Evolutionary conservation across 176 grass and related monocot species (phyloP).

Genomic region (Areca catechu): DNA sequence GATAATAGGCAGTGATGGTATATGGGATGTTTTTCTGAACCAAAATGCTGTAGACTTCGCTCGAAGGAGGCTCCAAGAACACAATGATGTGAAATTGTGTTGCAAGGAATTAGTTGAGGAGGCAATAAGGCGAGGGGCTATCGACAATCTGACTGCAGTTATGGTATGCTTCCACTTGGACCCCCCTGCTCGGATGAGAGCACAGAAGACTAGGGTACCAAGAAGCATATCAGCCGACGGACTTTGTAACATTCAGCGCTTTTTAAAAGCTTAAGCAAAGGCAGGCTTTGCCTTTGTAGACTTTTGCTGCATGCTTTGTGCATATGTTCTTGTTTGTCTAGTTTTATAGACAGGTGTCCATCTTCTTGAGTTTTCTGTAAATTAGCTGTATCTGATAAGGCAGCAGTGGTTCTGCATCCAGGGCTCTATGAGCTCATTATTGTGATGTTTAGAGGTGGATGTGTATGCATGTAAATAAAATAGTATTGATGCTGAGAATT

Average conservation of each 20-base stretch:
- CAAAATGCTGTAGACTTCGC: slow-evolving; percentile 80
- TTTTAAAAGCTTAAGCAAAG: slow-evolving; percentile 45
- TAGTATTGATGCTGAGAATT: too few species aligned
- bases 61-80: slow-evolving; percentile 48
- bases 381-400: too few species aligned
- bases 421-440: too few species aligned
- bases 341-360: too few species aligned
- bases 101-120: slow-evolving; percentile 69
- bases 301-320: too few species aligned
- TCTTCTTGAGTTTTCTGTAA: too few species aligned
- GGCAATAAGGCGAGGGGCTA: slow-evolving; percentile 38
- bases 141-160: slow-evolving; percentile 67
- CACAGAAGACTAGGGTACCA: slow-evolving; percentile 15
- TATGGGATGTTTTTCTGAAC: slow-evolving; percentile 89
- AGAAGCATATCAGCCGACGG: slow-evolving; percentile 69
- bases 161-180: slow-evolving; percentile 75
- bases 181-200: slow-evolving; percentile 29
- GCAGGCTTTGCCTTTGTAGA: too few species aligned
- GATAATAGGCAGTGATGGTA: slow-evolving; percentile 76
- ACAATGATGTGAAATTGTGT: slow-evolving; percentile 64
- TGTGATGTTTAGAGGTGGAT: too few species aligned
- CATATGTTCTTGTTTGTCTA: too few species aligned
- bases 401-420: too few species aligned
- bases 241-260: slow-evolving; percentile 40
- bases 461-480: too few species aligned